Evolutionary conservation across 352 stramenopile species (phyloP).

Genomic region (Phytophthora syringae): DNA sequence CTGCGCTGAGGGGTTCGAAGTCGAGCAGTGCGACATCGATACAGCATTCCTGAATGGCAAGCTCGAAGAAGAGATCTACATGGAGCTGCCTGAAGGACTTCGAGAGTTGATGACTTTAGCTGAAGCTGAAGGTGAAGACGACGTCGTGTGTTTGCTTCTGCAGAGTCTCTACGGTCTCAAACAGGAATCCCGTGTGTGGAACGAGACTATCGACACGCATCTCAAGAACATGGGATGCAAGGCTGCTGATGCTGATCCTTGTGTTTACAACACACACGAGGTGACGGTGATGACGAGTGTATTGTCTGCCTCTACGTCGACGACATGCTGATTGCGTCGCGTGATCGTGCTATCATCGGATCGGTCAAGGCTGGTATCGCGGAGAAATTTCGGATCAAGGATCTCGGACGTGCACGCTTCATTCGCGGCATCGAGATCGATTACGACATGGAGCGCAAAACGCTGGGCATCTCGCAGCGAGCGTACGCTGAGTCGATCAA

Average conservation of each 20-base stretch:
- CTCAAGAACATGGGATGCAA: neutral
- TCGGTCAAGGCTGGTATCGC: slow-evolving; percentile 8
- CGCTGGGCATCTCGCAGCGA: neutral
- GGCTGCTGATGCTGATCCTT: neutral
- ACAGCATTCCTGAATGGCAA: too few species aligned
- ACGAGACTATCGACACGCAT: too few species aligned
- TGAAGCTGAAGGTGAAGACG: too few species aligned
- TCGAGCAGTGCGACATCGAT: slow-evolving; percentile 5
- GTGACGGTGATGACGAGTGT: neutral
- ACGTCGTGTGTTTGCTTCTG: too few species aligned
- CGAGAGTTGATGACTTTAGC: too few species aligned
- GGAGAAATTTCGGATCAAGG: too few species aligned
- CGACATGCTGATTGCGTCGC: slow-evolving; percentile 11
- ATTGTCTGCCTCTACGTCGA: too few species aligned
- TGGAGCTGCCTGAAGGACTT: neutral
- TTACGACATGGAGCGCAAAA: slow-evolving; percentile 11
- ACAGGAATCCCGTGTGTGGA: too few species aligned
- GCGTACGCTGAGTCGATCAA: neutral
- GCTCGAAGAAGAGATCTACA: too few species aligned
- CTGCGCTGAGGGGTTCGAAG: neutral
- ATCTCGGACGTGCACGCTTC: too few species aligned
- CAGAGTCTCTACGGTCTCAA: too few species aligned
- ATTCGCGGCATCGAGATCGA: too few species aligned
- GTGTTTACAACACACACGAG: neutral
- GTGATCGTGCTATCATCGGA: slow-evolving; percentile 2